Conservation (phyloP, 345 rosid species). For the Kandelia obovata region DNA sequence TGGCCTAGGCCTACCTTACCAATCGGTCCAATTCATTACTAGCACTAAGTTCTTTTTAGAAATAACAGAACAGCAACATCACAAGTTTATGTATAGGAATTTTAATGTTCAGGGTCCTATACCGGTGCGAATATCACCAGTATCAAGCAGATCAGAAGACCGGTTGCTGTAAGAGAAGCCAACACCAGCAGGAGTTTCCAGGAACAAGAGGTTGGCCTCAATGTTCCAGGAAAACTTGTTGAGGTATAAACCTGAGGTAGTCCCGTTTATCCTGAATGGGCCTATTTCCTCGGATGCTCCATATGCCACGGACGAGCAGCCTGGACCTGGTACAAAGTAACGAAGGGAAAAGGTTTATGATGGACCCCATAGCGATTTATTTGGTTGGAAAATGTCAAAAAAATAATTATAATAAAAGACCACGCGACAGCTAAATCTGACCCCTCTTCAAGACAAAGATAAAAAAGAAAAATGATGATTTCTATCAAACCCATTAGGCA, state of each 20-base stretch:
- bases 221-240: conserved; percentile 94
- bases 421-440: too few species aligned
- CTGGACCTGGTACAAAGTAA: conserved; percentile 56
- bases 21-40: not conserved
- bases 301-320: conserved; percentile 97
- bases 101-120: conserved; percentile 6
- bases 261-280: conserved; percentile 79
- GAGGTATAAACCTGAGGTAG: conserved; percentile 70
- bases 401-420: not conserved
- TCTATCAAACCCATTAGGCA: not conserved
- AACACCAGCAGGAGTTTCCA: conserved; percentile 96
- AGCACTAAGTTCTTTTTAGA: not conserved
- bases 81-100: not conserved
- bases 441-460: not conserved
- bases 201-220: conserved; percentile 78
- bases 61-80: not conserved
- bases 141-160: conserved; percentile 68
- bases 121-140: conserved; percentile 92
- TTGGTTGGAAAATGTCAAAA: not conserved
- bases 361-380: conserved; percentile 2
- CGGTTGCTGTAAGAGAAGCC: conserved; percentile 95
- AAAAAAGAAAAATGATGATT: not conserved
- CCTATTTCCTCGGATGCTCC: conserved; percentile 99
- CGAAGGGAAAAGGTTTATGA: not conserved
- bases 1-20: conserved; percentile 1